Base-by-base conservation (phyloP, 805 yeast species). In the Kockiozyma suomiensis region DNA sequence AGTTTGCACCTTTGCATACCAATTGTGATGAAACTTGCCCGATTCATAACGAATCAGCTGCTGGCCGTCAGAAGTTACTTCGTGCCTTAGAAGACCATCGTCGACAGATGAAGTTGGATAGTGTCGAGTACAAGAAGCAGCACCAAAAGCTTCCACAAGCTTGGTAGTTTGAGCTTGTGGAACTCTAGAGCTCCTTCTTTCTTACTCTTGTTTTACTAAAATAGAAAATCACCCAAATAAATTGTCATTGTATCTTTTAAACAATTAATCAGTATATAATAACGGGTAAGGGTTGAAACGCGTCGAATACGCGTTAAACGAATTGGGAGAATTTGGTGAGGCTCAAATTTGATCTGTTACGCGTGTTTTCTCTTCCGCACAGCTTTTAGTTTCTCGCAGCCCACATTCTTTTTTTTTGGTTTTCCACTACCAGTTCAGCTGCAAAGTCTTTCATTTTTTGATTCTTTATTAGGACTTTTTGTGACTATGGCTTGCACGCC, bases 21-120 rank as follows among this genome's bases (percentile, higher is more conserved):
- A 43, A 45, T 21, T 56, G 63, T 40, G 59, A 51, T 28, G 59
- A 48, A 30, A n/a, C 49, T 6, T 59, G 63, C 28, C 59, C 59
- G 5, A 45, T 59, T 30, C 63, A 59, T 35, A 59, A 59, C 46
- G 59, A 49, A 10, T 35, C 50, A 8, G 59, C 55, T 3, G 50
- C 60, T 3, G 35, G 46, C 5, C 52, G 60, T 13, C 50, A 59
- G 35, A 50, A 46, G 32, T 40, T 54, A 30, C 38, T 59, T 15
- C 51, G 52, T 26, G 46, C 50, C n/a, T 21, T 59, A 8, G 62
- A 54, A 13, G 56, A 54, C 46, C 58, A 54, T 38, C 56, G 55
- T 25, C 59, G 59, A 10, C 53, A 54, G 37, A 23, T 59, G 48
- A 59, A 55, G 43, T 37, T 45, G 23, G 62, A 58, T 26, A 54